A percentile compares a stretch with the other conserved stretches of the same genome.
Conservation (phyloP, 1,139 yeast genomes). For the Taphrina sp. region DNA sequence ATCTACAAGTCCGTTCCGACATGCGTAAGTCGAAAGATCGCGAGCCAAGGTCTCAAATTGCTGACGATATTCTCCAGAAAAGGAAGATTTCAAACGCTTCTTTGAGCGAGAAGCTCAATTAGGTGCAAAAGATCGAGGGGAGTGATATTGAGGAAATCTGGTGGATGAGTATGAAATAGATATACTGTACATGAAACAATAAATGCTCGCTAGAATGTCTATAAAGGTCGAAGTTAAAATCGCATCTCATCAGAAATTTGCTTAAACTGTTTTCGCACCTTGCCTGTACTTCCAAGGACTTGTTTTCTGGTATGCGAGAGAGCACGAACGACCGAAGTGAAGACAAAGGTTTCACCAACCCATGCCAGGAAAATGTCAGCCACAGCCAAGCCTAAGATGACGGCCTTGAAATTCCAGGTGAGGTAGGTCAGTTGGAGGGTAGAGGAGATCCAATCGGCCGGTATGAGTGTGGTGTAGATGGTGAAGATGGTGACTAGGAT, state of each 20-base stretch:
- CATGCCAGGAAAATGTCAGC: slow-evolving; percentile 55
- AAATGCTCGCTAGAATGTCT: too few species aligned
- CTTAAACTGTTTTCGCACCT: slow-evolving; percentile 44
- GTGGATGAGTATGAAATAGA: too few species aligned
- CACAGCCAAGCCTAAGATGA: slow-evolving; percentile 51
- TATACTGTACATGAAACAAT: too few species aligned
- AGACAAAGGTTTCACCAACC: slow-evolving; percentile 49
- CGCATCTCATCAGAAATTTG: slow-evolving; percentile 39
- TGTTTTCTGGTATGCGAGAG: slow-evolving; percentile 41
- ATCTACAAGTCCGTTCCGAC: slow-evolving; percentile 7
- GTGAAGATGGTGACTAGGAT: slow-evolving; percentile 47
- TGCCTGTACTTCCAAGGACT: slow-evolving; percentile 41
- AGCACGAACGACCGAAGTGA: slow-evolving; percentile 42
- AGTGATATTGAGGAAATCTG: neutral
- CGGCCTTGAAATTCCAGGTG: slow-evolving; percentile 53
- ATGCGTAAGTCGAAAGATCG: slow-evolving; percentile 14
- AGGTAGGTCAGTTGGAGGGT: slow-evolving; percentile 62
- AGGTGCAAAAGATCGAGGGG: slow-evolving; percentile 18
- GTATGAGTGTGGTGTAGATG: slow-evolving; percentile 35
- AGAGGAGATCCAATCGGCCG: slow-evolving; percentile 35
- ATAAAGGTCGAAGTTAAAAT: too few species aligned
- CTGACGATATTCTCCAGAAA: neutral
- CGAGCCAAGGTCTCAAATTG: neutral
- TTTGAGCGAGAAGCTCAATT: slow-evolving; percentile 8
- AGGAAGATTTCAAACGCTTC: slow-evolving; percentile 3